Percentiles rank a stretch among this genome's conserved stretches.
phyloP scores from a whole-genome alignment of 1,284 basidiomycete species.

The Ceratobasidium sp. region DNA sequence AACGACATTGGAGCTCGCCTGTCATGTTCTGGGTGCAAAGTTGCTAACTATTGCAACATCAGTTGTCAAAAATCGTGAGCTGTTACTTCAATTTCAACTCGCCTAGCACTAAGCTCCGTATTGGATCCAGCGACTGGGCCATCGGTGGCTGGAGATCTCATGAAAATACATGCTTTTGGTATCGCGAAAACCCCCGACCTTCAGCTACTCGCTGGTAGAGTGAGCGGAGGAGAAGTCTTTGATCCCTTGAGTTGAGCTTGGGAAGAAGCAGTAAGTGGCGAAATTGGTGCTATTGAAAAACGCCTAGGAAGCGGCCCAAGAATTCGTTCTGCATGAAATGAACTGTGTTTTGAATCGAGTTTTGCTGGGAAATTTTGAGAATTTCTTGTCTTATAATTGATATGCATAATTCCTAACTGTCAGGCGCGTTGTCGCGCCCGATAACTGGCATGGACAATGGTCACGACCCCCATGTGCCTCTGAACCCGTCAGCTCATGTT shows the following conservation, averaged over 20 bases:
- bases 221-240: background rate
- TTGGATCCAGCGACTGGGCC: background rate
- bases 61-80: background rate
- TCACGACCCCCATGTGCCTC: too few species aligned
- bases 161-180: background rate
- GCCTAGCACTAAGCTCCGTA: background rate
- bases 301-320: too few species aligned
- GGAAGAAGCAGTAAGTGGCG: too few species aligned
- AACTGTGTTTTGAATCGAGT: too few species aligned
- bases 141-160: constrained; percentile 9
- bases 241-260: background rate
- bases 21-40: background rate
- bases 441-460: too few species aligned
- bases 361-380: background rate
- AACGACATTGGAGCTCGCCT: constrained; percentile 2
- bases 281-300: too few species aligned
- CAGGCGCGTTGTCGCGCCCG: too few species aligned
- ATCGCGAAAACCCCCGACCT: background rate
- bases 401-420: too few species aligned
- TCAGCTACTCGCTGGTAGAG: constrained; percentile 10
- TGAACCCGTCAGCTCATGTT: too few species aligned
- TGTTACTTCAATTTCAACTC: background rate
- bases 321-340: too few species aligned
- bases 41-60: background rate
- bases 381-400: too few species aligned